Percentiles rank a stretch among this genome's conserved stretches.
phyloP scores from a whole-genome alignment of 805 yeast genomes.

The Maudiozyma bulderi region DNA sequence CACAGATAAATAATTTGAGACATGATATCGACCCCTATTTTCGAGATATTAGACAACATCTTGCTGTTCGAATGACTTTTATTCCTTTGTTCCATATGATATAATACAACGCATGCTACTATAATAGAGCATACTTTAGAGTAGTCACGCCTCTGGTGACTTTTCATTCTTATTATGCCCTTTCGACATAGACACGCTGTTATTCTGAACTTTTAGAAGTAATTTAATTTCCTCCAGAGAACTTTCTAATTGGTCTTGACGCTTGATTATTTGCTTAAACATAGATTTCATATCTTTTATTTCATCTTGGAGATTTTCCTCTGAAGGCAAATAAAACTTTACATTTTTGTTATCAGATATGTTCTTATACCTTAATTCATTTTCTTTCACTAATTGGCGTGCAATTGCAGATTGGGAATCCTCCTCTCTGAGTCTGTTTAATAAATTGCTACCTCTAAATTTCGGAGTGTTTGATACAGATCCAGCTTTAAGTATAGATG shows the following conservation, averaged over 20 bases:
- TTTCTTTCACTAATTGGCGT: conserved; percentile 11
- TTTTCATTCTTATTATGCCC: too few species aligned
- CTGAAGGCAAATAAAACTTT: conserved; percentile 20
- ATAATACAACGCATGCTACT: too few species aligned
- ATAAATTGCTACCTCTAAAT: conserved; percentile 10
- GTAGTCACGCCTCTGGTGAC: too few species aligned
- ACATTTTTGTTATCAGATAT: conserved; percentile 19
- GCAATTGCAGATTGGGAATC: not conserved
- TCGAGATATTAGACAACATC: too few species aligned
- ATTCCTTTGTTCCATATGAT: too few species aligned
- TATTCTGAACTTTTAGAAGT: not conserved
- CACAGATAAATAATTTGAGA: not conserved
- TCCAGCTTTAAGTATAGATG: not conserved
- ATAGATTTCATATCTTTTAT: conserved; percentile 8
- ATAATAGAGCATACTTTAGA: too few species aligned
- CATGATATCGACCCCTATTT: too few species aligned
- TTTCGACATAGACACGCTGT: not conserved
- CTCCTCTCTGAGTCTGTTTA: conserved; percentile 9
- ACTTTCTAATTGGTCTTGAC: conserved; percentile 11
- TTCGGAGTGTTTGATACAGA: not conserved
- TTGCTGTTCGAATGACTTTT: too few species aligned
- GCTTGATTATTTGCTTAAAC: conserved; percentile 7
- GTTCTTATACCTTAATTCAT: conserved; percentile 2
- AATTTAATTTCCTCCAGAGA: not conserved
- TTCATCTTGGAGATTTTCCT: conserved; percentile 4